Conservation (phyloP, 805 yeast species). For the Yamadazyma kitorensis region DNA sequence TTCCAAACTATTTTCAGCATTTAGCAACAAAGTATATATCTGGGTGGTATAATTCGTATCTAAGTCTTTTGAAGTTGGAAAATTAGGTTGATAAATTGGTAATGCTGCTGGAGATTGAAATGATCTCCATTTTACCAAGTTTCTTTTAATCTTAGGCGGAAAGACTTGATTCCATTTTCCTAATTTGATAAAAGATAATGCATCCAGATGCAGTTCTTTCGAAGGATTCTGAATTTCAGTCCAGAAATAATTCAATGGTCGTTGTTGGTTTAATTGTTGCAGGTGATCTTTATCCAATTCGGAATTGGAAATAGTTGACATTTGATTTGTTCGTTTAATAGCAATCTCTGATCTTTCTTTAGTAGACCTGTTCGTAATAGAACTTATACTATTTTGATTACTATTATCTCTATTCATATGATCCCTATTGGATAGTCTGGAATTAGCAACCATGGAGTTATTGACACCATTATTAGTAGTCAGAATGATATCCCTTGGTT, state of each 20-base stretch:
- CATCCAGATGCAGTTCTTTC: slow-evolving; percentile 52
- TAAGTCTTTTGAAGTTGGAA: slow-evolving; percentile 70
- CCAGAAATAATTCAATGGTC: slow-evolving; percentile 23
- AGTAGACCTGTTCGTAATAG: slow-evolving; percentile 1
- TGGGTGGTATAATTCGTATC: slow-evolving; percentile 73
- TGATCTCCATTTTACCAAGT: slow-evolving; percentile 87
- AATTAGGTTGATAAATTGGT: slow-evolving; percentile 76
- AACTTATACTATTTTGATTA: slow-evolving; percentile 4
- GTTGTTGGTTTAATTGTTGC: not conserved
- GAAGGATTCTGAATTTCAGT: slow-evolving; percentile 64
- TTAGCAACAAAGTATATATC: slow-evolving; percentile 74
- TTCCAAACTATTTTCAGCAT: slow-evolving; percentile 52
- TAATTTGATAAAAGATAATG: slow-evolving; percentile 55
- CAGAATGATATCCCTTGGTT: slow-evolving; percentile 5
- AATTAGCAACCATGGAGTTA: too few species aligned
- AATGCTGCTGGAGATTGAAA: slow-evolving; percentile 90
- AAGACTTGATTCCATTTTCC: slow-evolving; percentile 93
- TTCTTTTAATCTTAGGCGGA: slow-evolving; percentile 65
- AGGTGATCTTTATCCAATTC: not conserved
- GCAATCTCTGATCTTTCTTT: slow-evolving; percentile 12
- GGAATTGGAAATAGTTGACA: slow-evolving; percentile 7
- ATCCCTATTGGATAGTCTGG: too few species aligned
- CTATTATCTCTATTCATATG: too few species aligned
- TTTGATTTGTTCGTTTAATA: slow-evolving; percentile 7
- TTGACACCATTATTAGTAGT: too few species aligned